phyloP scores from a whole-genome alignment of 192 early-diverging fungal genomes.

The Coemansia reversa region DNA sequence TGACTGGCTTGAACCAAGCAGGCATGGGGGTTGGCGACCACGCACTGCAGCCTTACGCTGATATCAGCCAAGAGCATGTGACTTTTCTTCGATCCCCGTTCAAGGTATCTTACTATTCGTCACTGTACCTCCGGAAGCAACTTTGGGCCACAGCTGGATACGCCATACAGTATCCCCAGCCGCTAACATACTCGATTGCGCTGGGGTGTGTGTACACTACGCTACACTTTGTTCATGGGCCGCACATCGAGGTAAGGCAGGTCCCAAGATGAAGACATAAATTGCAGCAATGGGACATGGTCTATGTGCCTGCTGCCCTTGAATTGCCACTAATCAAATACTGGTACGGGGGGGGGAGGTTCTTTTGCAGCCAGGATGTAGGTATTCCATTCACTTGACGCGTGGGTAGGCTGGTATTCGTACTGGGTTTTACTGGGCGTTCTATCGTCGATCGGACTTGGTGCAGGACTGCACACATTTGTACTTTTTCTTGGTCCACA shows the following conservation, averaged over 20 bases:
- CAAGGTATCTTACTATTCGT: constrained; percentile 51
- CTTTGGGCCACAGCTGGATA: constrained; percentile 21
- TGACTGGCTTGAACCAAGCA: background rate
- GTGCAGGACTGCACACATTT: constrained; percentile 94
- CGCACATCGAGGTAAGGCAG: constrained; percentile 27
- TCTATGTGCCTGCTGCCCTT: too few relatives aligned
- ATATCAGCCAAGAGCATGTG: constrained; percentile 20
- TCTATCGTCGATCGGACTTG: constrained; percentile 88
- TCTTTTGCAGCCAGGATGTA: background rate
- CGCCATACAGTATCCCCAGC: constrained; percentile 33
- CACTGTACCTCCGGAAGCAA: constrained; percentile 33
- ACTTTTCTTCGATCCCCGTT: constrained; percentile 46
- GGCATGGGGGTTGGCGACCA: background rate
- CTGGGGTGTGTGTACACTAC: constrained; percentile 32
- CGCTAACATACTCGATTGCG: constrained; percentile 39
- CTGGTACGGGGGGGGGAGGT: background rate
- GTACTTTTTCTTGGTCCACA: constrained; percentile 90
- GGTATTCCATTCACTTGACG: constrained; percentile 51
- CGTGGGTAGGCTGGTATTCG: constrained; percentile 74
- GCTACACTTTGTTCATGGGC: constrained; percentile 43
- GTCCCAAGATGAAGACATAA: background rate
- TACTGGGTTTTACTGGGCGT: constrained; percentile 89
- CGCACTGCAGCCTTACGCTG: background rate
- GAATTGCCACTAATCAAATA: too few relatives aligned
- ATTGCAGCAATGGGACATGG: too few relatives aligned